phyloP scores from a whole-genome alignment of 192 early-diverging fungal genomes.

The Coemansia sp. region DNA sequence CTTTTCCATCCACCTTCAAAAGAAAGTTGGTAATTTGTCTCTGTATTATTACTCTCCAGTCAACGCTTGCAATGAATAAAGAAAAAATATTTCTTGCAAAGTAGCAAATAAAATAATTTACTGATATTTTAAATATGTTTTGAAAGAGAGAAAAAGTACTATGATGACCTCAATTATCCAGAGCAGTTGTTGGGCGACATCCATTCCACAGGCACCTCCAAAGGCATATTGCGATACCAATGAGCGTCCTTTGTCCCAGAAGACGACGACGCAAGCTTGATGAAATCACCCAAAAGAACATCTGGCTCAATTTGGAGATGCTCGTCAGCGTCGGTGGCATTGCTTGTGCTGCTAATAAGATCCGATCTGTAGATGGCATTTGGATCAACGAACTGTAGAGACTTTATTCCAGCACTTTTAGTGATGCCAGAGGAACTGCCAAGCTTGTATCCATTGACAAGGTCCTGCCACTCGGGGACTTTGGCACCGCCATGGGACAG shows the following conservation, averaged over 20 bases:
- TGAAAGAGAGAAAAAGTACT: background rate
- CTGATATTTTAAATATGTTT: slow-evolving; percentile 9
- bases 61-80: no score
- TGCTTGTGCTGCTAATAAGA: slow-evolving; percentile 70
- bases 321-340: slow-evolving; percentile 66
- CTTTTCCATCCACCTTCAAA: no score
- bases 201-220: slow-evolving; percentile 57
- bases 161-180: slow-evolving; percentile 10
- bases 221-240: slow-evolving; percentile 74
- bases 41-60: no score
- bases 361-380: slow-evolving; percentile 63
- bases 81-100: background rate
- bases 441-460: slow-evolving; percentile 35
- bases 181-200: slow-evolving; percentile 37
- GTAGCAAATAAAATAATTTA: background rate
- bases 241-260: slow-evolving; percentile 56
- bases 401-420: slow-evolving; percentile 10
- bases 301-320: slow-evolving; percentile 66
- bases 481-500: slow-evolving; percentile 60
- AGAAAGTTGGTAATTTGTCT: no score
- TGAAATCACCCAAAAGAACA: slow-evolving; percentile 57
- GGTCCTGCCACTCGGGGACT: slow-evolving; percentile 47
- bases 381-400: slow-evolving; percentile 57
- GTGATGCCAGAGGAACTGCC: background rate
- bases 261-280: slow-evolving; percentile 51